These are phyloP conservation scores for Citrullus amarus DNA, from an alignment of 306 rosid genomes.

Conservation along the genomic window DNA sequence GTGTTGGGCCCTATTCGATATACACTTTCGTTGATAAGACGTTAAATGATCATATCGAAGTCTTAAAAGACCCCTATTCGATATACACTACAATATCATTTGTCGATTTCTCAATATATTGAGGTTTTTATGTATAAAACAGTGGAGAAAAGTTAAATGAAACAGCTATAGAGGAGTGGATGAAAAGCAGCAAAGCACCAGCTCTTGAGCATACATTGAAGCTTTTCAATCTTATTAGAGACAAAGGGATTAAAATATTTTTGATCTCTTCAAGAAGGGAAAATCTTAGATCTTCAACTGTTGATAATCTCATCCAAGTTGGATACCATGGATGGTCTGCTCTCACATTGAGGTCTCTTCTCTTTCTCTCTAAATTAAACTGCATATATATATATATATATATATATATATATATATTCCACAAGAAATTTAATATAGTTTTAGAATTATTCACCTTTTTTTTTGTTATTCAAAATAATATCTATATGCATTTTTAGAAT, in stretches of 20 bases:
- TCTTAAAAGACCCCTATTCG: too few relatives aligned
- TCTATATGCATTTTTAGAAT: not conserved
- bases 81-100: too few relatives aligned
- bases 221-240: conserved; percentile 44
- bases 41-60: too few relatives aligned
- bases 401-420: not conserved
- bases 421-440: not conserved
- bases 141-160: conserved; percentile 42
- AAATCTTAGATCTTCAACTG: conserved; percentile 36
- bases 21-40: too few relatives aligned
- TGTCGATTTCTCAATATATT: too few relatives aligned
- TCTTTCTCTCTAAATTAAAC: not conserved
- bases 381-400: not conserved
- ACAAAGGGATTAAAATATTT: conserved; percentile 35
- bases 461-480: not conserved
- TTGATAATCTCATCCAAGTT: conserved; percentile 40
- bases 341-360: conserved; percentile 30
- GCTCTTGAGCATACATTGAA: conserved; percentile 37
- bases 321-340: conserved; percentile 62
- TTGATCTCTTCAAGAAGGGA: conserved; percentile 49
- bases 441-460: not conserved
- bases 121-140: not conserved
- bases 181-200: conserved; percentile 43
- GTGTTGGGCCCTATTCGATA: too few relatives aligned
- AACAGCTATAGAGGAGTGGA: conserved; percentile 43